Base-by-base conservation (phyloP, 2,329 filamentous ascomycete species). In the Pestalotiopsis sp. region DNA sequence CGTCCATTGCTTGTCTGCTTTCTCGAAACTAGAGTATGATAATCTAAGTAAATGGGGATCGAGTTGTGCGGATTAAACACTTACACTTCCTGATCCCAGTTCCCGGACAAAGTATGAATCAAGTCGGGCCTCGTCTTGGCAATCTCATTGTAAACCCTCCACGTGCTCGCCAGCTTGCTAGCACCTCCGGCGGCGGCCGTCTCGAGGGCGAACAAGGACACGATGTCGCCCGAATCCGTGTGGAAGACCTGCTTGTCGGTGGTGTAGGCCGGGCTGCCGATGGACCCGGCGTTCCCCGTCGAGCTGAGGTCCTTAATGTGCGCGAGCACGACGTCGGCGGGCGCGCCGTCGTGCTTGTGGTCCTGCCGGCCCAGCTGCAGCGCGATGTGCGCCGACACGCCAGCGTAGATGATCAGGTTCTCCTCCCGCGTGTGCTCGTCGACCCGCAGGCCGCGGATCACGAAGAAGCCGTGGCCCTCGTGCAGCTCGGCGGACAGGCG, bases 191-290 rank as follows among this genome's bases (percentile, higher is more conserved):
- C 79, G 0, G 83, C 83, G 0, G 88, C 85, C 11, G 83, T 83
- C 20, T 82, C 80, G 2, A 90, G 82, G 0, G 85, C 85, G 62
- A 89, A 86, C 6, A 91, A 79, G 1, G 86, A 85, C 23, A 92
- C 82, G 2, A 91, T 81, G 72, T 92, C 89, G 9, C 88, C 84
- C 0, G 76, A 74, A 72, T 91, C 89, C 0, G 87, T 91, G 75
- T 91, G 90, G 72, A 91, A 91, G 5, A 86, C 84, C 75, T 88
- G 88, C 74, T 88, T 89, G 68, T 90, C 88, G 0, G 85, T 81
- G 0, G 87, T 90, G 75, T 89, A 90, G 0, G 87, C 86, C 0
- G 88, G 88, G 1, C 84, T 83, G 2, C 88, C 87, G 62, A 91
- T 90, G 3, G 80, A 78, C 31, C 76, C 77, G 31, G 31, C 31